A percentile compares a stretch with the other conserved stretches of the same genome.
These are phyloP conservation scores for Boletus albobrunnescens DNA, from an alignment of 1,284 basidiomycete species.

Conservation along the genomic window DNA sequence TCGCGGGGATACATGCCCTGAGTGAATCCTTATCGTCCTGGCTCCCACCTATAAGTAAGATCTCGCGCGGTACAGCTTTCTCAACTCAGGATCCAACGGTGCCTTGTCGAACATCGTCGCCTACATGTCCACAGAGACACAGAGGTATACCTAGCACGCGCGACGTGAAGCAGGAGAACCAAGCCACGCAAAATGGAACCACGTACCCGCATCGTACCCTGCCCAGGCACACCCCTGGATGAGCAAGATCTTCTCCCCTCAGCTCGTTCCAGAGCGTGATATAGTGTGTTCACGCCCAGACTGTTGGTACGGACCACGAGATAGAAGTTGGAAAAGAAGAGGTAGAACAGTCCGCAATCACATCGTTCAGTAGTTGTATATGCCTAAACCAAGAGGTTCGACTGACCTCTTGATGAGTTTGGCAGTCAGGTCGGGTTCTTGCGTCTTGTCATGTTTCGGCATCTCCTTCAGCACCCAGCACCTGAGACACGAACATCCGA, in stretches of 20 bases:
- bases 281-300: slow-evolving; percentile 46
- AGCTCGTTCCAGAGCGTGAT: slow-evolving; percentile 72
- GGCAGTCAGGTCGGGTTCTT: slow-evolving; percentile 65
- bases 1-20: slow-evolving; percentile 33
- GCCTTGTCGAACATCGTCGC: slow-evolving; percentile 60
- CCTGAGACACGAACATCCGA: slow-evolving; percentile 32
- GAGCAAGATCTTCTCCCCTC: slow-evolving; percentile 60
- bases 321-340: slow-evolving; percentile 81
- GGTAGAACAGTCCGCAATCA: slow-evolving; percentile 59
- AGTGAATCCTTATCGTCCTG: slow-evolving; percentile 57
- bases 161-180: neutral
- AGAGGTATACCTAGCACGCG: slow-evolving; percentile 25
- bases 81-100: slow-evolving; percentile 62
- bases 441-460: slow-evolving; percentile 67
- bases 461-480: slow-evolving; percentile 74
- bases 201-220: slow-evolving; percentile 47
- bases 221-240: slow-evolving; percentile 66
- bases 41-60: slow-evolving; percentile 53
- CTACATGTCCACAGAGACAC: slow-evolving; percentile 32
- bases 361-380: neutral
- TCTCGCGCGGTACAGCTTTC: slow-evolving; percentile 49
- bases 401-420: slow-evolving; percentile 75
- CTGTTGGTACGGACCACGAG: slow-evolving; percentile 71
- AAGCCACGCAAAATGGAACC: neutral
- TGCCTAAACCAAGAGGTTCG: neutral